Evolutionary conservation across 352 stramenopile genomes (phyloP).

Genomic region (Phytophthora constricta): DNA sequence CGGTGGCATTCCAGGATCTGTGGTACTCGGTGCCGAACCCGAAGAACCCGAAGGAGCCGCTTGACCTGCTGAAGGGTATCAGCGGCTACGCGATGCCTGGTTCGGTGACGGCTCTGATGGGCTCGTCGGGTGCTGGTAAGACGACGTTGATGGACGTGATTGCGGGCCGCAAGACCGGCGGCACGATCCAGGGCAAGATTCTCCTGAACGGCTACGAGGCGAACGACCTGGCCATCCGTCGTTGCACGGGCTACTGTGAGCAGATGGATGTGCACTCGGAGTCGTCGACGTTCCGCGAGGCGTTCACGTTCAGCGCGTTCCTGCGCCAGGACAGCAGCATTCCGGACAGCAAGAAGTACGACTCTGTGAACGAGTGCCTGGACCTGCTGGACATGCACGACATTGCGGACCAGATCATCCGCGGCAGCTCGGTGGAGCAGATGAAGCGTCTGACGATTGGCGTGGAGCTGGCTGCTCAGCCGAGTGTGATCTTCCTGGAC

Average conservation of each 20-base stretch:
- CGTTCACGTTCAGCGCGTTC: conserved; percentile 87
- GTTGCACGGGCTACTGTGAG: conserved; percentile 53
- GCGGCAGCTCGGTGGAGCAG: conserved; percentile 48
- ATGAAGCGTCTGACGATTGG: conserved; percentile 60
- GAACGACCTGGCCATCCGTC: conserved; percentile 45
- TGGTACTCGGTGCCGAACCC: conserved; percentile 51
- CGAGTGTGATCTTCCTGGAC: conserved; percentile 80
- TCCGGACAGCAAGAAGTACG: conserved; percentile 35
- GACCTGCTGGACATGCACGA: conserved; percentile 79
- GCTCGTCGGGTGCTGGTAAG: conserved; percentile 77
- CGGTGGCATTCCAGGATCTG: conserved; percentile 47
- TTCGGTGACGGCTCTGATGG: conserved; percentile 90
- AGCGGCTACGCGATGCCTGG: conserved; percentile 50
- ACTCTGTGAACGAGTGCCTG: conserved; percentile 43
- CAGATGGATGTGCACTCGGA: conserved; percentile 90
- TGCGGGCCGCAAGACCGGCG: conserved; percentile 67
- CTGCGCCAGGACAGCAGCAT: conserved; percentile 54
- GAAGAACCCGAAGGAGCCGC: conserved; percentile 41
- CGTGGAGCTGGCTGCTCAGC: conserved; percentile 75
- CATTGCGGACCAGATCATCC: conserved; percentile 72
- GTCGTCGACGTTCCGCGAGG: conserved; percentile 86
- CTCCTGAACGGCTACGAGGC: conserved; percentile 47
- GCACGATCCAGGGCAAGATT: conserved; percentile 67
- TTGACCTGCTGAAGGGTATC: conserved; percentile 73
- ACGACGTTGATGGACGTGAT: conserved; percentile 94